Evolutionary conservation across 2,329 filamentous ascomycete species (phyloP), one percentile per base, ranked within the genome.

Genomic region (Fusarium avenaceum): DNA sequence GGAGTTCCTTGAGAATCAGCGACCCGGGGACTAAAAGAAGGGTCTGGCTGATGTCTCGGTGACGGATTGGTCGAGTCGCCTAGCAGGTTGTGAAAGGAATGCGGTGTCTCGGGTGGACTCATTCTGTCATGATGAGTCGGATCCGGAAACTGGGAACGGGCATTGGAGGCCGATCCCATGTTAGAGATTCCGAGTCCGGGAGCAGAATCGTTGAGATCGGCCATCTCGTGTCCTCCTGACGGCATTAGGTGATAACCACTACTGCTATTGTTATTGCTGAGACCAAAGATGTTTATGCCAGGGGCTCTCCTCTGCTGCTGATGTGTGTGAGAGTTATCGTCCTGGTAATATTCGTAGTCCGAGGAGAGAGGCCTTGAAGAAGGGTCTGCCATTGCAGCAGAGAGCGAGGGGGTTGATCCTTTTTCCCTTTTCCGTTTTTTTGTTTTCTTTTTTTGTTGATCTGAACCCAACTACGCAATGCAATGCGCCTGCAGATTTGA

Each of bases 241-340:
- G 58, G 57, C 71, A 71, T 73, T 20, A 67, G 48, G 24, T 63
- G 63, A 47, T 74, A 74, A 15, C 69, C 70, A 42, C 70, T 56
- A 32, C 56, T 65, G 26, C 45, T 72, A 35, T 69, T 57, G 35
- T 45, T 72, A 32, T 69, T 57, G 32, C 57, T 65, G 30, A 49
- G 71, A 11, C 67, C 69, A 45, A 73, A 73, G 22, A 71, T 39
- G 46, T 56, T 69, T 63, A 69, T 45, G 62, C 52, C 45, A 14
- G 65, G 40, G 49, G 59, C 42, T 55, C 58, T 47, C 44, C 52
- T 38, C 28, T 30, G 28, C 6, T 70, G 52, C n/a, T 55, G 19
- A 19, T 19, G 52, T 22, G 60, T 28, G 7, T 54, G 49, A 28
- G 55, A 43, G 28, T 43, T 20, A 26, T 63, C 64, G 24, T 70